These are phyloP conservation scores for Punctularia strigosozonata DNA, from an alignment of 768 basidiomycete genomes.

Conservation along the genomic window DNA sequence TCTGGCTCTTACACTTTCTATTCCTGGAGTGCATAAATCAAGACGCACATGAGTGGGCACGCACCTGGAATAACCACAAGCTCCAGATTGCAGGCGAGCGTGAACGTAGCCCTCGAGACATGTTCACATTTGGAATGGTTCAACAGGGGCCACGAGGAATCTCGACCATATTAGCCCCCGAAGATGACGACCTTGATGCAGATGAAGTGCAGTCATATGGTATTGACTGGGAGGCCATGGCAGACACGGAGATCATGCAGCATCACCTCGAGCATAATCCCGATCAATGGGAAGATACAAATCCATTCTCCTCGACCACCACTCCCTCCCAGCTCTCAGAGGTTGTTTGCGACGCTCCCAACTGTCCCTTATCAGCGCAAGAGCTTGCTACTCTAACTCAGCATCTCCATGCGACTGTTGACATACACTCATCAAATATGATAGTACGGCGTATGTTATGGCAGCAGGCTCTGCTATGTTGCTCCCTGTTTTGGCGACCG, in stretches of 20 bases:
- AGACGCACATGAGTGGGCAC: slow-evolving; percentile 20
- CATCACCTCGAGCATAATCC: slow-evolving; percentile 8
- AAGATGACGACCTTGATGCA: slow-evolving; percentile 1
- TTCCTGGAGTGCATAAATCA: slow-evolving; percentile 22
- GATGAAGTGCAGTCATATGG: slow-evolving; percentile 8
- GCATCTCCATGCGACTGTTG: slow-evolving; percentile 1
- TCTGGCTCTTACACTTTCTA: slow-evolving; percentile 28
- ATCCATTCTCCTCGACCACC: slow-evolving; percentile 1
- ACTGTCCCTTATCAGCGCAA: slow-evolving; percentile 7
- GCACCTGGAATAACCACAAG: slow-evolving; percentile 24
- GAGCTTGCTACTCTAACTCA: slow-evolving; percentile 5
- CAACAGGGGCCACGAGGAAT: slow-evolving; percentile 18
- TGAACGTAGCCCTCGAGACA: slow-evolving; percentile 13
- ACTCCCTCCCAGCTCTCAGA: slow-evolving; percentile 5
- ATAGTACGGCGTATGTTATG: too few relatives aligned
- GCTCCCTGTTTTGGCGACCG: too few relatives aligned
- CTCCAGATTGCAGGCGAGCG: slow-evolving; percentile 11
- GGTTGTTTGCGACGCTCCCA: slow-evolving; percentile 8
- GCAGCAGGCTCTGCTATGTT: too few relatives aligned
- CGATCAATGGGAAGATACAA: slow-evolving; percentile 1
- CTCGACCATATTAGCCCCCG: neutral
- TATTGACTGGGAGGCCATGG: slow-evolving; percentile 12
- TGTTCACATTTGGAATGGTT: slow-evolving; percentile 22
- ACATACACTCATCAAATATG: too few relatives aligned
- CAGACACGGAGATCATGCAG: slow-evolving; percentile 6